Conservation (phyloP, 164 flowering plant species). For the Dillenia suffruticosa region DNA sequence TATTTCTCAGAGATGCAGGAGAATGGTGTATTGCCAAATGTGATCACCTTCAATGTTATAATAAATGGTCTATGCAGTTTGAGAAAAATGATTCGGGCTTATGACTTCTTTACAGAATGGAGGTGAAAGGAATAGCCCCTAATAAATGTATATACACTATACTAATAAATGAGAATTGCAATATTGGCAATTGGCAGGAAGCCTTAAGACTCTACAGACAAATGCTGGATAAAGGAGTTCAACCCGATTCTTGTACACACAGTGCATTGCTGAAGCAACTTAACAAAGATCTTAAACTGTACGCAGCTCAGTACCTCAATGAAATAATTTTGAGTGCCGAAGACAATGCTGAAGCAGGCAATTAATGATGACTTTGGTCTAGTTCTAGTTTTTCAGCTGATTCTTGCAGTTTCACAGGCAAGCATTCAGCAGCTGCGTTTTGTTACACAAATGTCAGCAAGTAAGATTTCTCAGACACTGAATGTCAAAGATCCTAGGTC, state of each 20-base stretch:
- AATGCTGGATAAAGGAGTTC: slow-evolving; percentile 55
- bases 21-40: slow-evolving; percentile 55
- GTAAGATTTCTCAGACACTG: too few species aligned
- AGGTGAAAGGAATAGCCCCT: slow-evolving; percentile 40
- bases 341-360: neutral
- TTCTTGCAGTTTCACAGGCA: too few species aligned
- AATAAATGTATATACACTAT: slow-evolving; percentile 67
- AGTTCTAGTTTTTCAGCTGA: too few species aligned
- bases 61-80: slow-evolving; percentile 62
- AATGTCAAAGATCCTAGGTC: too few species aligned
- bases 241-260: slow-evolving; percentile 58
- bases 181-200: slow-evolving; percentile 46
- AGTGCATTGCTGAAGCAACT: slow-evolving; percentile 45
- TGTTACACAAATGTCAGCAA: too few species aligned
- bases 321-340: slow-evolving; percentile 16
- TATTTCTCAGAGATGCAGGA: slow-evolving; percentile 57
- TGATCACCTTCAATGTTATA: slow-evolving; percentile 62
- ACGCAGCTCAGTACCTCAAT: slow-evolving; percentile 36
- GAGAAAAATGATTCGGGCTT: slow-evolving; percentile 42
- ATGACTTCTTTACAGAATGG: slow-evolving; percentile 47
- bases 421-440: too few species aligned
- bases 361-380: too few species aligned
- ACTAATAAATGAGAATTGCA: slow-evolving; percentile 51
- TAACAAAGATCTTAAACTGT: slow-evolving; percentile 22
- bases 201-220: slow-evolving; percentile 52